phyloP scores from a whole-genome alignment of 2,329 filamentous ascomycete genomes.

The Hymenoscyphus occultus region DNA sequence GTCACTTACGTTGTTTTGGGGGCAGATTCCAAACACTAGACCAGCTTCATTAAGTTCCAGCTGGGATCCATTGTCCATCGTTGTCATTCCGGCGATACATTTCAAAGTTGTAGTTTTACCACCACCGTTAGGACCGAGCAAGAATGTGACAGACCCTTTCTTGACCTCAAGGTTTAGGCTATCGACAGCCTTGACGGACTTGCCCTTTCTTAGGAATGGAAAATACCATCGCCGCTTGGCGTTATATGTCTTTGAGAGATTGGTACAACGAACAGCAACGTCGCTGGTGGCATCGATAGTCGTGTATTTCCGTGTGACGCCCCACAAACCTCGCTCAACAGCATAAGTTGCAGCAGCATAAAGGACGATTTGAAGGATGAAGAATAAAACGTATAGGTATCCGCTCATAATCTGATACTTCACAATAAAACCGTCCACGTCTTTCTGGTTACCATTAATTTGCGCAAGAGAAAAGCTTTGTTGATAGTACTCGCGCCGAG shows the following conservation, averaged over 20 bases:
- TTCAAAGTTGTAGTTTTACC: slow-evolving; percentile 66
- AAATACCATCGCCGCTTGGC: slow-evolving; percentile 29
- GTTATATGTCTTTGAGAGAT: slow-evolving; percentile 28
- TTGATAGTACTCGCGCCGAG: slow-evolving; percentile 22
- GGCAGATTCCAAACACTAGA: slow-evolving; percentile 31
- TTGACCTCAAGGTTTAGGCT: slow-evolving; percentile 54
- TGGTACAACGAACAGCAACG: slow-evolving; percentile 28
- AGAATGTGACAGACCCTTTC: slow-evolving; percentile 60
- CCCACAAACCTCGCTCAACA: slow-evolving; percentile 58
- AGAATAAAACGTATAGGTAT: slow-evolving; percentile 57
- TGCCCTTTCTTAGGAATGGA: slow-evolving; percentile 26
- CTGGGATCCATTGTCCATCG: slow-evolving; percentile 50
- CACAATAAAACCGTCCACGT: slow-evolving; percentile 39
- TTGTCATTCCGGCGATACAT: slow-evolving; percentile 59
- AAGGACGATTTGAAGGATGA: slow-evolving; percentile 56
- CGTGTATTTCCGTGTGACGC: slow-evolving; percentile 38
- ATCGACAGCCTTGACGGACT: slow-evolving; percentile 57
- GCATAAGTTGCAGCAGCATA: slow-evolving; percentile 56
- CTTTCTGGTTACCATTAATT: background rate
- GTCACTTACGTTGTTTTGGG: slow-evolving; percentile 30
- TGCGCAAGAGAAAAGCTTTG: slow-evolving; percentile 51
- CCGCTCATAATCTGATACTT: slow-evolving; percentile 56
- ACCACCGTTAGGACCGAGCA: slow-evolving; percentile 63
- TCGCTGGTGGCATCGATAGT: slow-evolving; percentile 29
- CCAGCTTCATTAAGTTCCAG: slow-evolving; percentile 31